Percentiles rank a stretch among this genome's conserved stretches.
phyloP scores from a whole-genome alignment of 768 basidiomycete species.

The Pulveroboletus sp. region DNA sequence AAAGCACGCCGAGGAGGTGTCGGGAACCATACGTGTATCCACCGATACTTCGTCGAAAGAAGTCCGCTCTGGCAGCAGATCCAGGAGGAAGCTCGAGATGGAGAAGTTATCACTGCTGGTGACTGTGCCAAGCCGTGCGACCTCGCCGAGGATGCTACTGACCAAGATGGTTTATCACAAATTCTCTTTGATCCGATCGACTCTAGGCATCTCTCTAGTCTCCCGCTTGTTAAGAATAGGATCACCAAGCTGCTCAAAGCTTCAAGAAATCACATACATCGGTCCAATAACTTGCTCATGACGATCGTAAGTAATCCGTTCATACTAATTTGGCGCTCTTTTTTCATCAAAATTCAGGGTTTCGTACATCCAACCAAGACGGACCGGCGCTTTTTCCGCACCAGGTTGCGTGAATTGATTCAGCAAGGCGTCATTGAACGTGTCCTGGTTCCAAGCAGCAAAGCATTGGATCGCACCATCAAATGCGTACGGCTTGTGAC shows the following conservation, averaged over 20 bases:
- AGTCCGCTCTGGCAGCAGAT: slow-evolving; percentile 77
- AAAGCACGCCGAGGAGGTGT: slow-evolving; percentile 79
- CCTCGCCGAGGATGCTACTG: slow-evolving; percentile 20
- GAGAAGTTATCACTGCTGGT: slow-evolving; percentile 14
- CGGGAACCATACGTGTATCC: slow-evolving; percentile 75
- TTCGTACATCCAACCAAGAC: slow-evolving; percentile 71
- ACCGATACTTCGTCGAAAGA: slow-evolving; percentile 79
- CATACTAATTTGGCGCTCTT: not conserved
- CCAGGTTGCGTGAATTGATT: slow-evolving; percentile 68
- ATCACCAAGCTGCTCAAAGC: slow-evolving; percentile 69
- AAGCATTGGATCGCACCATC: slow-evolving; percentile 43
- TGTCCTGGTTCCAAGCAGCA: slow-evolving; percentile 62
- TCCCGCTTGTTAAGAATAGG: slow-evolving; percentile 67
- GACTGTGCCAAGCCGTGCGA: slow-evolving; percentile 11
- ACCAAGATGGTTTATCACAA: slow-evolving; percentile 18
- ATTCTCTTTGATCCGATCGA: slow-evolving; percentile 73
- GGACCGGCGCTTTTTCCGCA: slow-evolving; percentile 81
- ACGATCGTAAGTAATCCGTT: slow-evolving; percentile 55
- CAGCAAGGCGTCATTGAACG: slow-evolving; percentile 74
- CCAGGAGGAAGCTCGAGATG: slow-evolving; percentile 52
- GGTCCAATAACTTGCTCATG: slow-evolving; percentile 72
- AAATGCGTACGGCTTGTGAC: slow-evolving; percentile 68
- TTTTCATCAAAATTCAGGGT: slow-evolving; percentile 47
- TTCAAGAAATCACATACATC: slow-evolving; percentile 68
- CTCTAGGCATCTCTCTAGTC: slow-evolving; percentile 71